Base-by-base conservation (phyloP, 2,329 filamentous ascomycete genomes). In the Pseudonectria buxi region DNA sequence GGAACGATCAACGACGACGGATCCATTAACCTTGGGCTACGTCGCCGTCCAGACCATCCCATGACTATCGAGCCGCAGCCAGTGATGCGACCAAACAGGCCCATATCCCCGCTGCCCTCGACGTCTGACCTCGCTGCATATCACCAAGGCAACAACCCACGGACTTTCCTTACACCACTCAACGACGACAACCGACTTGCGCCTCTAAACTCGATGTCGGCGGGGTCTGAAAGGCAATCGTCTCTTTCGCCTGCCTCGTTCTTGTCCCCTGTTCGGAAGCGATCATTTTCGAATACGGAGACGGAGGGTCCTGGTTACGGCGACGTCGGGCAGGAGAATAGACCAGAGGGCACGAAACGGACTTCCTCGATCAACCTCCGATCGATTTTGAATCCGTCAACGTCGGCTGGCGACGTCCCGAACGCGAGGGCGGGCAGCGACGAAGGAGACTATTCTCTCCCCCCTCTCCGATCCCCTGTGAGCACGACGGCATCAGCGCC, bases 301-400 rank as follows among this genome's bases (percentile, higher is more conserved):
- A 69, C 67, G 14, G 74, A 78, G 26, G 52, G 55, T n/a, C 52
- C 57, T 14, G 50, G 39, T n/a, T 38, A 46, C 7, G 50, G 55
- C 24, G 63, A 68, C 26, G 48, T 52, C n/a, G 61, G 63, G 3
- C 61, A 66, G 15, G 69, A 76, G 16, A 62, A 22, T 9, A 22
- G 18, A 22, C 5, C 9, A 22, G 18, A 22, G 18, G 9, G 61
- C 26, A 61, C 75, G 28, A 72, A 83, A 54, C 76, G 83, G 11
- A 62, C 87, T 4, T 85, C 80, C 13, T 86, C 82, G 3, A 88
- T 88, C 41, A 83, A 79, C 3, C 86, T 86, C 42, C 84, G 81
- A 45, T 84, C 83, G 5, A 81, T 88, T 29, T 63, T 89, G 10
- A 88, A 87, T 44, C 78, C 78, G 3, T 51, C 61, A 12, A 50